A percentile compares a stretch with the other conserved stretches of the same genome.
Conservation (phyloP, 345 rosid genomes). For the Sonneratia caseolaris region DNA sequence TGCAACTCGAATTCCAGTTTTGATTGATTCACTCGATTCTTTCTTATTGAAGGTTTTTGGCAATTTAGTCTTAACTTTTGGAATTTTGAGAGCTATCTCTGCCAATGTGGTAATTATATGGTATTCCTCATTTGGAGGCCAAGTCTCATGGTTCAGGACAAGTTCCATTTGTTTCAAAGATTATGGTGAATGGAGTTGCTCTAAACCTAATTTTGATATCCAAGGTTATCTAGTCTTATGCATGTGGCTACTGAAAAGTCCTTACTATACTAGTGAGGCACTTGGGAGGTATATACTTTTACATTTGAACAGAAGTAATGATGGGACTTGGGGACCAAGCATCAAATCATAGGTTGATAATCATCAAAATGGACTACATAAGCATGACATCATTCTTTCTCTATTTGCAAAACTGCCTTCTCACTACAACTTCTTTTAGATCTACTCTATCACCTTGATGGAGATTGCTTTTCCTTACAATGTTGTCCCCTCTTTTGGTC, state of each 20-base stretch:
- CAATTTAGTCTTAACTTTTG: background rate
- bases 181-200: too few species aligned
- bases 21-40: too few species aligned
- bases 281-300: background rate
- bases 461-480: background rate
- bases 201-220: too few species aligned
- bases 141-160: too few species aligned
- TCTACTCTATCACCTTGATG: background rate
- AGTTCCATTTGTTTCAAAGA: too few species aligned
- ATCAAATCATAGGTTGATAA: background rate
- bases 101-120: too few species aligned
- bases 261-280: too few species aligned
- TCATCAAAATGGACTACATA: background rate
- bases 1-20: too few species aligned
- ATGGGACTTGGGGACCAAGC: background rate
- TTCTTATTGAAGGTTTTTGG: background rate
- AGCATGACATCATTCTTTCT: background rate
- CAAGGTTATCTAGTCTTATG: too few species aligned
- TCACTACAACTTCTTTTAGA: background rate
- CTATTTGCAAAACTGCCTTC: background rate
- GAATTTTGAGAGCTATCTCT: background rate
- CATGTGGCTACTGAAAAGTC: too few species aligned
- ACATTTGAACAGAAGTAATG: background rate
- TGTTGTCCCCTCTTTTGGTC: background rate
- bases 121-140: background rate